These are phyloP conservation scores for Peronospora destructor DNA, from an alignment of 352 stramenopile genomes.

Conservation along the genomic window DNA sequence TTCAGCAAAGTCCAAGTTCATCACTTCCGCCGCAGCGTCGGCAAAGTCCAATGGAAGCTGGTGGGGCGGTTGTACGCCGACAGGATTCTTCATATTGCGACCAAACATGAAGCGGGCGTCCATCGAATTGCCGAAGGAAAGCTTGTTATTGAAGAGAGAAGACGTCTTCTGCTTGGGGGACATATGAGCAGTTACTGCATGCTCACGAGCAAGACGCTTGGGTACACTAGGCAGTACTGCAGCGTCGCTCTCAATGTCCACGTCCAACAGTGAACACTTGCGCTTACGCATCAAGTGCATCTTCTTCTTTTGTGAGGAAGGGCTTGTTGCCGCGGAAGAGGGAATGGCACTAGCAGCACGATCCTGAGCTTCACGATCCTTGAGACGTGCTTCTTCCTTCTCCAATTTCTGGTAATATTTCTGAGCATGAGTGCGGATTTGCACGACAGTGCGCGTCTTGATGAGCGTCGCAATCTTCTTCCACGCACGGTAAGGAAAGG, in stretches of 20 bases:
- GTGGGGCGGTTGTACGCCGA: conserved; percentile 22
- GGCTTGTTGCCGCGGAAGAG: conserved; percentile 15
- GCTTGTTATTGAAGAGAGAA: conserved; percentile 33
- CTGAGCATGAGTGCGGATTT: conserved; percentile 84
- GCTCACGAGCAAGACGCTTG: conserved; percentile 65
- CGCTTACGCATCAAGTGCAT: conserved; percentile 60
- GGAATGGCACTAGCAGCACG: conserved; percentile 12
- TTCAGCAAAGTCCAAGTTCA: conserved; percentile 78
- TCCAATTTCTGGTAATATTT: conserved; percentile 89
- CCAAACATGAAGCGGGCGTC: conserved; percentile 33
- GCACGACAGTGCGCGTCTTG: conserved; percentile 88
- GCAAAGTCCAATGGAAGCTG: conserved; percentile 56
- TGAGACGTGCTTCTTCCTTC: conserved; percentile 76
- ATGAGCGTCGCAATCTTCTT: conserved; percentile 93
- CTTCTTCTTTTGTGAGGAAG: conserved; percentile 40
- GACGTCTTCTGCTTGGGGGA: conserved; percentile 67
- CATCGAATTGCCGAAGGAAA: conserved; percentile 39
- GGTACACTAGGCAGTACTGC: conserved; percentile 41
- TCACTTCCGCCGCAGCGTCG: conserved; percentile 31
- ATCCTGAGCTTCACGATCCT: conserved; percentile 56
- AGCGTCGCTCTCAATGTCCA: conserved; percentile 24
- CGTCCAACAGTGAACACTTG: conserved; percentile 42
- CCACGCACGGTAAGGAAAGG: conserved; percentile 81
- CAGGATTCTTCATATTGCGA: conserved; percentile 24
- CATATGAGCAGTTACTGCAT: conserved; percentile 61